A percentile compares a stretch with the other conserved stretches of the same genome.
Conservation (phyloP, 2,329 filamentous ascomycete genomes). For the Colletotrichum lupini region DNA sequence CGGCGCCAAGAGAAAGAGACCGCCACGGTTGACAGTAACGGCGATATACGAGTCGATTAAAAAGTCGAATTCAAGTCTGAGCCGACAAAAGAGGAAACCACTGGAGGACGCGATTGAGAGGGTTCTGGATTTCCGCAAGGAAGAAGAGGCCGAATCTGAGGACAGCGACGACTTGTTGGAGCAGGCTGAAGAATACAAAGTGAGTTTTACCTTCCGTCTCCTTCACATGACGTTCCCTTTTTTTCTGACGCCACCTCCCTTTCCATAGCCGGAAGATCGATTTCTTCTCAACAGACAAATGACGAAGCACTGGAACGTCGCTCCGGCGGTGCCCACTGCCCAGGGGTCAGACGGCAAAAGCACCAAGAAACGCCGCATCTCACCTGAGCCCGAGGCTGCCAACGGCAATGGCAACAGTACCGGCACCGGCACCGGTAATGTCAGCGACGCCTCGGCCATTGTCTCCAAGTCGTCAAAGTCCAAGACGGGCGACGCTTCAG, state of each 20-base stretch:
- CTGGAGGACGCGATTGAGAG: slow-evolving; percentile 89
- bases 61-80: slow-evolving; percentile 86
- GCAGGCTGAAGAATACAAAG: slow-evolving; percentile 37
- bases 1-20: slow-evolving; percentile 53
- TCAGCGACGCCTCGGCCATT: slow-evolving; percentile 30
- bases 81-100: slow-evolving; percentile 81
- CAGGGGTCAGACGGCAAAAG: slow-evolving; percentile 35
- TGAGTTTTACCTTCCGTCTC: slow-evolving; percentile 35
- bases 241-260: background rate
- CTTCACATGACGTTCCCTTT: background rate
- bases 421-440: slow-evolving; percentile 15
- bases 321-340: slow-evolving; percentile 22
- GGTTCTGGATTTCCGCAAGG: slow-evolving; percentile 78
- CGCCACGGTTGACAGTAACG: slow-evolving; percentile 61
- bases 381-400: slow-evolving; percentile 31
- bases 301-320: slow-evolving; percentile 52
- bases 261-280: slow-evolving; percentile 44
- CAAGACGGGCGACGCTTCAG: slow-evolving; percentile 3
- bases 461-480: slow-evolving; percentile 10
- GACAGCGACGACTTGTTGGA: slow-evolving; percentile 62
- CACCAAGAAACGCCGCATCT: slow-evolving; percentile 39
- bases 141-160: slow-evolving; percentile 67
- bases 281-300: slow-evolving; percentile 56
- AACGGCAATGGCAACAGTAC: slow-evolving; percentile 13
- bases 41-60: slow-evolving; percentile 80